These are phyloP conservation scores for Teunomyces barrocoloradensis DNA, from an alignment of 805 yeast genomes.

Conservation along the genomic window DNA sequence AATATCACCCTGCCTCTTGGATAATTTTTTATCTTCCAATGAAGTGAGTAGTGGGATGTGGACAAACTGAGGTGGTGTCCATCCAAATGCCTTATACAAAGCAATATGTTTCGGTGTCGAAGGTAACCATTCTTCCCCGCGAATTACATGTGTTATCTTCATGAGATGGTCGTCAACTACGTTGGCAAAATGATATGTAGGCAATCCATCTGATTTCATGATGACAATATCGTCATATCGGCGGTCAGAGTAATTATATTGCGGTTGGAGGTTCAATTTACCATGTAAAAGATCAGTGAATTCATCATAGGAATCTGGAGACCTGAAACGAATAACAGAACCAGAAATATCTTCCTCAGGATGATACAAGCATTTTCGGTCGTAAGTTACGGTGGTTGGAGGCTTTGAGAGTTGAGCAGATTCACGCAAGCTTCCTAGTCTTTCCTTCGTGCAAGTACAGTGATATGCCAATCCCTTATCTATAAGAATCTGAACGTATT, in stretches of 20 bases:
- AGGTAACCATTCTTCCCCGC: constrained; percentile 98
- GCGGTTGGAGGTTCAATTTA: constrained; percentile 70
- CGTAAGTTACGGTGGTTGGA: constrained; percentile 90
- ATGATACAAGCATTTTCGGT: constrained; percentile 66
- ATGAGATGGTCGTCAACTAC: constrained; percentile 93
- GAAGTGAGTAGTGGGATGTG: constrained; percentile 89
- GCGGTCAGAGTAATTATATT: constrained; percentile 62
- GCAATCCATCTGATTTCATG: constrained; percentile 89
- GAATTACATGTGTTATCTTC: constrained; percentile 88
- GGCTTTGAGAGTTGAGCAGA: constrained; percentile 75
- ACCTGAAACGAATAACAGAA: constrained; percentile 66
- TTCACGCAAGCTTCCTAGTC: constrained; percentile 64
- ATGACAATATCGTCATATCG: constrained; percentile 89
- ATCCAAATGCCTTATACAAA: constrained; percentile 78
- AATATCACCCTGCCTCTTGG: constrained; percentile 82
- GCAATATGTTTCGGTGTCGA: constrained; percentile 95
- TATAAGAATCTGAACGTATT: constrained; percentile 56
- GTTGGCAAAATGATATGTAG: constrained; percentile 96
- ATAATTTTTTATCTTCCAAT: constrained; percentile 67
- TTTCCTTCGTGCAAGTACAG: constrained; percentile 81
- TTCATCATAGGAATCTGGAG: constrained; percentile 68
- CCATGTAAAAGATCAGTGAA: constrained; percentile 82
- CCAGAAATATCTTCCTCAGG: constrained; percentile 19
- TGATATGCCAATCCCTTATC: constrained; percentile 74
- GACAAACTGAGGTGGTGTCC: constrained; percentile 78